Base-by-base conservation (phyloP, 306 rosid genomes). In the Aeschynomene evenia region DNA sequence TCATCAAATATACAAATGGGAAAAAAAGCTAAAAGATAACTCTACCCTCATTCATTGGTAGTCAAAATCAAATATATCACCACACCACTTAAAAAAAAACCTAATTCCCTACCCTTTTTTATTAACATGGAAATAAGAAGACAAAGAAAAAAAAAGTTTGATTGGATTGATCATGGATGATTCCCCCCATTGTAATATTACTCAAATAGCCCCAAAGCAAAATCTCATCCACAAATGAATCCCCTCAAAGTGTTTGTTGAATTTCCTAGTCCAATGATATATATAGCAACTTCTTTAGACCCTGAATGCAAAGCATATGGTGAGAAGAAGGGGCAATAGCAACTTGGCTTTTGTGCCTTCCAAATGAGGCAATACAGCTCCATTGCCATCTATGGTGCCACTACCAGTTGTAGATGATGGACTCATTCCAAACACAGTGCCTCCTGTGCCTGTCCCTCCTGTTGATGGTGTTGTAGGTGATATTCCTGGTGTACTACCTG, bases 1-100 rank as follows among this genome's bases (percentile, higher is more conserved):
- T n/a, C n/a, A n/a, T n/a, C n/a, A n/a, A 78, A 88, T 90, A 63
- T 76, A 86, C 92, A 81, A 66, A 79, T 52, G 55, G 58, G 19
- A 45, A 22, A 45, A 22, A 75, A 39, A 64, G 55, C 73, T 58
- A 72, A 36, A 70, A 73, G 61, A 74, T 69, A 20, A 63, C 80
- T 82, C 85, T 58, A 54, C 46, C 56, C 15, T 46, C 50, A n/a
- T n/a, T n/a, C 59, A 53, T 43, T 6, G 52, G 64, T 37, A 64
- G 46, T 70, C 84, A 67, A 68, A 57, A 77, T 50, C 50, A 61
- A 57, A 39, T 66, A 73, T 50, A 77, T 61, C 74, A 46, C 69
- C 78, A 74, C 72, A 46, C 66, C 77, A 72, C 76, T 75, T 51
- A 68, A 66, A 67, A 71, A 51, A 79, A 81, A 80, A 81, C 63